Base-by-base conservation (phyloP, 148 eudicot genomes). In the Rhododendron mucronatum region DNA sequence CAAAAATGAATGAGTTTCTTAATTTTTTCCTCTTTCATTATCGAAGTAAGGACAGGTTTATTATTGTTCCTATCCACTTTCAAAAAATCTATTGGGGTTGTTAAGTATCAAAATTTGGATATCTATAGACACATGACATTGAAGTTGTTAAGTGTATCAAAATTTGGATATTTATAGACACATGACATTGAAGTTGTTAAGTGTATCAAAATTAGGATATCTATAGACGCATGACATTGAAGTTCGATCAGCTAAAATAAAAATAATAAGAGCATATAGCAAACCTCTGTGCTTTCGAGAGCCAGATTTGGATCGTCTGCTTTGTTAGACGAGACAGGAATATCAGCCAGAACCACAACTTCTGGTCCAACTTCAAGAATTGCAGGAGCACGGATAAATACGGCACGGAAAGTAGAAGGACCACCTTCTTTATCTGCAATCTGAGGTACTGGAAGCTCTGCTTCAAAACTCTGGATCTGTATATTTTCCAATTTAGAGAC, bases 371-470 rank as follows among this genome's bases (percentile, higher is more conserved):
- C 94, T 82, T 94, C 96, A 86, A 97, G 93, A 78, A 97, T 92
- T 83, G 95, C 98, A 59, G 99, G 99, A 78, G 99, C 99, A 83
- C 98, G 98, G 39, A 97, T 97, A 83, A 97, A 97, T 55, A 97
- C 95, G 47, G 91, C 95, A 65, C 98, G 96, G 83, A 95, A 97
- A 84, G 82, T 91, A 84, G 94, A 91, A 84, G 95, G 92, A 45
- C 98, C 98, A 59, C 99, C 99, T 94, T 97, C 98, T 87, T 87
- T 90, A 81, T 89, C 95, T 80, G 92, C 90, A 87, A 97, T 89
- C 63, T 88, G 87, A 61, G 99, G 98, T 85, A 94, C 91, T n/a
- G 90, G 57, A 82, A 97, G 85, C 69, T 97, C 99, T 57, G 95
- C 93, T 91, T 95, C 99, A 85, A 97, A 97, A 93, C 99, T 97